These are phyloP conservation scores for Daphne laureola DNA, from an alignment of 441 rosid species.

Conservation along the genomic window DNA sequence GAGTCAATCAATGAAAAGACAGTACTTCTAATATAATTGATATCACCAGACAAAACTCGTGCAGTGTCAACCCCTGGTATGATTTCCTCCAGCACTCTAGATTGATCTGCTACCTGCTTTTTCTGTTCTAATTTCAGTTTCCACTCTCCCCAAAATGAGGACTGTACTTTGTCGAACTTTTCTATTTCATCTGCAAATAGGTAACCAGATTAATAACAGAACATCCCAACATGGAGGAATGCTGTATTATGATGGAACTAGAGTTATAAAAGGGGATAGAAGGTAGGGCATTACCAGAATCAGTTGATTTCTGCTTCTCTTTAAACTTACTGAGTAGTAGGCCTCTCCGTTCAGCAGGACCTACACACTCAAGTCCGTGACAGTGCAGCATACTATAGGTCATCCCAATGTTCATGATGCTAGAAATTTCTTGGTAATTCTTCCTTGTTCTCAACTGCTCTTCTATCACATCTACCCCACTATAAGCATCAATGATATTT, in stretches of 20 bases:
- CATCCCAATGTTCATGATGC: constrained; percentile 94
- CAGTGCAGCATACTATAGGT: constrained; percentile 74
- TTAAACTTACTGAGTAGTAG: constrained; percentile 56
- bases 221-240: constrained; percentile 5
- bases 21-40: constrained; percentile 45
- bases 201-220: constrained; percentile 10
- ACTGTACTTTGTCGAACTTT: constrained; percentile 70
- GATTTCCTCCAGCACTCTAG: constrained; percentile 74
- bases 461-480: constrained; percentile 90
- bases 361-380: constrained; percentile 75
- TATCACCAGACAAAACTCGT: constrained; percentile 80
- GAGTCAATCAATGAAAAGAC: constrained; percentile 66
- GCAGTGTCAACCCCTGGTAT: constrained; percentile 87
- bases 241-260: background rate
- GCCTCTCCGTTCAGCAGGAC: constrained; percentile 71
- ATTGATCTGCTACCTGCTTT: constrained; percentile 64
- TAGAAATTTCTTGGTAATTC: constrained; percentile 76
- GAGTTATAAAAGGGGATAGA: background rate
- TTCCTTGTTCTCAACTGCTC: constrained; percentile 76
- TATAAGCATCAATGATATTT: constrained; percentile 84
- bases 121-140: constrained; percentile 88
- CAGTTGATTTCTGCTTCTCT: constrained; percentile 58
- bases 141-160: constrained; percentile 98
- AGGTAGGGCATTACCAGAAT: constrained; percentile 43
- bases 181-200: constrained; percentile 64